phyloP scores from a whole-genome alignment of 345 rosid genomes.

The rapeseed (Brassica napus) region Da-Ae NC_063440.1:3225501-3226000 shows the following conservation, averaged over 20 bases:
- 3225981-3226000: conserved; percentile 1
- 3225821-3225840: conserved; percentile 93
- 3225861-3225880: neutral
- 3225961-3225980: neutral
- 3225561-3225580: conserved; percentile 55
- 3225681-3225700: conserved; percentile 20
- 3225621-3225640: conserved; percentile 59
- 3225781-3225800: conserved; percentile 92
- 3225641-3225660: conserved; percentile 27
- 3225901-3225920: conserved; percentile 12
- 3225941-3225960: neutral
- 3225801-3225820: conserved; percentile 94
- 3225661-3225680: conserved; percentile 14
- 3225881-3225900: neutral
- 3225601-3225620: conserved; percentile 88
- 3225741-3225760: conserved; percentile 95
- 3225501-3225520: neutral
- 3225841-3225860: conserved; percentile 43
- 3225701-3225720: conserved; percentile 19
- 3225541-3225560: neutral
- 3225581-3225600: conserved; percentile 93
- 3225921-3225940: neutral
- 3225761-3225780: conserved; percentile 55
- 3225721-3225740: conserved; percentile 74
- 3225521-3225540: conserved; percentile 7